These are phyloP conservation scores for Colletotrichum sp. DNA, from an alignment of 2,329 filamentous ascomycete species.

Conservation along the genomic window DNA sequence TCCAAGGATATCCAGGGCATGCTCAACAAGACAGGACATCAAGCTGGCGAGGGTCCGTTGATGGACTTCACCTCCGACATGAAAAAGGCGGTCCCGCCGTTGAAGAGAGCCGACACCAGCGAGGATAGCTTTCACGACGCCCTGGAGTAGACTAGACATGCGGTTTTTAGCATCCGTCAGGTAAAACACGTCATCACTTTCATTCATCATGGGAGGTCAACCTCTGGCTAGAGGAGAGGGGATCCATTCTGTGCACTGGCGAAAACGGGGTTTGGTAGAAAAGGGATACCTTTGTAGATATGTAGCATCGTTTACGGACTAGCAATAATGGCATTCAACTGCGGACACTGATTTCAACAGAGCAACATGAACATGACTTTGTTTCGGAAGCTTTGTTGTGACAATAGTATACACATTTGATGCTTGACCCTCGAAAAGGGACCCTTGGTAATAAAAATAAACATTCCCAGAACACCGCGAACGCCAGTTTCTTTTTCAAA, in stretches of 20 bases:
- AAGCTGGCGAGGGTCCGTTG: slow-evolving; percentile 50
- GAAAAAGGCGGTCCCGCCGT: slow-evolving; percentile 39
- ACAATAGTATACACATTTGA: background rate
- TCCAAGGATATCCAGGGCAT: slow-evolving; percentile 46
- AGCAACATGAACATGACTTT: background rate
- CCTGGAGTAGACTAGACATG: slow-evolving; percentile 26
- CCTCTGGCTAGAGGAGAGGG: background rate
- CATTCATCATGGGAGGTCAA: slow-evolving; percentile 14
- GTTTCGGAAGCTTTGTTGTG: background rate
- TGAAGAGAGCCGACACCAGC: slow-evolving; percentile 38
- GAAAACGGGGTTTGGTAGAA: slow-evolving; percentile 18
- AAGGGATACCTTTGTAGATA: slow-evolving; percentile 21
- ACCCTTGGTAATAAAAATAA: background rate
- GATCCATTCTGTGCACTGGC: slow-evolving; percentile 9
- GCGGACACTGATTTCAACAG: background rate
- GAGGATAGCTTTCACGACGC: slow-evolving; percentile 47
- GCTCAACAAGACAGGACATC: slow-evolving; percentile 53
- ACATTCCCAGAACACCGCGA: slow-evolving; percentile 8
- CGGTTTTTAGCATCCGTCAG: background rate
- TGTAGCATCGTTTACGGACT: slow-evolving; percentile 8
- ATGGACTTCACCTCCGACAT: slow-evolving; percentile 63
- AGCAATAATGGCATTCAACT: slow-evolving; percentile 15
- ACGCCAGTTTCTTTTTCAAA: slow-evolving; percentile 4
- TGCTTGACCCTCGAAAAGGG: background rate
- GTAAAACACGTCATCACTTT: background rate